These are phyloP conservation scores for Backusella mclennaniae DNA, from an alignment of 192 early-diverging fungal species.

Conservation along the genomic window DNA sequence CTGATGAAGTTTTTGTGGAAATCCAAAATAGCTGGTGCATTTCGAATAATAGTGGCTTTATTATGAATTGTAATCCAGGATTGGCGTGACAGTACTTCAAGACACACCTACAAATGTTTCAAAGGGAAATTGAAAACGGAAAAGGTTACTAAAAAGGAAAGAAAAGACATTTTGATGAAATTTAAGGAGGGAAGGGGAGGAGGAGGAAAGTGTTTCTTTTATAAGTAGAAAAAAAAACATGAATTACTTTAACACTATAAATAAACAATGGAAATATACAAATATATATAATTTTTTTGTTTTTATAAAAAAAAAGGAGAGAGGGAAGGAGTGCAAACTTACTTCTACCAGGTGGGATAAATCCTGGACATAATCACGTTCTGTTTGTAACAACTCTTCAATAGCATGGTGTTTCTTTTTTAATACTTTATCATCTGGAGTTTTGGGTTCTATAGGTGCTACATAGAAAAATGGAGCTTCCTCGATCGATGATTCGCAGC, in stretches of 20 bases:
- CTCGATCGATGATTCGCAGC: constrained; percentile 1
- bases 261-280: neutral
- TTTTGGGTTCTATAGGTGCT: neutral
- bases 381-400: constrained; percentile 35
- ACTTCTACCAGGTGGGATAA: constrained; percentile 31
- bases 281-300: constrained; percentile 12
- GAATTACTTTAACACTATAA: neutral
- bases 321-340: neutral
- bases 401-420: constrained; percentile 27
- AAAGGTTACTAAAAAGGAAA: constrained; percentile 11
- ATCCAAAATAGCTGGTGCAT: constrained; percentile 17
- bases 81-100: constrained; percentile 14
- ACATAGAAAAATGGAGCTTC: neutral
- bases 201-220: neutral
- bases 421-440: neutral
- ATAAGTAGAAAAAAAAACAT: neutral
- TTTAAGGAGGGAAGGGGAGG: neutral
- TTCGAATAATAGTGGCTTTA: constrained; percentile 22
- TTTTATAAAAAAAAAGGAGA: constrained; percentile 5
- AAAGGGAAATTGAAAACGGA: constrained; percentile 6
- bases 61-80: constrained; percentile 27
- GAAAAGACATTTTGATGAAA: neutral
- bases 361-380: constrained; percentile 30
- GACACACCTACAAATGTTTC: constrained; percentile 2
- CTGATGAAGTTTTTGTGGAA: constrained; percentile 20